These are phyloP conservation scores for Neurospora sp. DNA, from an alignment of 495 filamentous ascomycete genomes.

Conservation along the genomic window DNA sequence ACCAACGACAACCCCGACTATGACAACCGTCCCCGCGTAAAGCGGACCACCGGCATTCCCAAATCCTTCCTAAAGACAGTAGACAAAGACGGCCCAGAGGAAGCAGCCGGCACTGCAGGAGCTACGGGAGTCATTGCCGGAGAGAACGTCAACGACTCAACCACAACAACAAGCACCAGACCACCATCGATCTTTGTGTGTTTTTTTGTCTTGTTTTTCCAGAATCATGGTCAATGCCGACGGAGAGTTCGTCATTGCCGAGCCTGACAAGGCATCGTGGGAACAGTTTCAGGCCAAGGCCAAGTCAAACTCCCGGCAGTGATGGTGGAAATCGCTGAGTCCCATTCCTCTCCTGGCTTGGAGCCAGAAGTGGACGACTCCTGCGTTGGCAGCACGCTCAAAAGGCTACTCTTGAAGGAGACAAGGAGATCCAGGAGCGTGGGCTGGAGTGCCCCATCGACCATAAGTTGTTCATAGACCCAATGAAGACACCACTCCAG, in stretches of 20 bases:
- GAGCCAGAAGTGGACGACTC: no score
- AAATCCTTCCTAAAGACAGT: conserved; percentile 86
- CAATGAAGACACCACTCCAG: conserved; percentile 73
- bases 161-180: no score
- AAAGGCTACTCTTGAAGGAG: conserved; percentile 54
- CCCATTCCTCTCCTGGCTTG: no score
- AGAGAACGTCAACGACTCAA: no score
- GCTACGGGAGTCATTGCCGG: no score
- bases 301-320: conserved; percentile 53
- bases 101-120: no score
- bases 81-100: conserved; percentile 45
- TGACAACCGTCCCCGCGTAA: conserved; percentile 81
- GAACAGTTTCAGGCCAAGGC: conserved; percentile 89
- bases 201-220: conserved; percentile 16
- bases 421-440: conserved; percentile 69
- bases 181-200: background rate
- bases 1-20: conserved; percentile 96
- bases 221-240: conserved; percentile 95
- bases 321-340: no score
- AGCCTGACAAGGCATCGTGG: conserved; percentile 90
- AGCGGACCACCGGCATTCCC: conserved; percentile 92
- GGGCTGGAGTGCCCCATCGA: conserved; percentile 90
- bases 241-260: conserved; percentile 90
- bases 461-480: conserved; percentile 91
- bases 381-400: conserved; percentile 43